These are phyloP conservation scores for Fraxinus latifolia DNA, from an alignment of 305 asterid genomes.

Conservation along the genomic window DNA sequence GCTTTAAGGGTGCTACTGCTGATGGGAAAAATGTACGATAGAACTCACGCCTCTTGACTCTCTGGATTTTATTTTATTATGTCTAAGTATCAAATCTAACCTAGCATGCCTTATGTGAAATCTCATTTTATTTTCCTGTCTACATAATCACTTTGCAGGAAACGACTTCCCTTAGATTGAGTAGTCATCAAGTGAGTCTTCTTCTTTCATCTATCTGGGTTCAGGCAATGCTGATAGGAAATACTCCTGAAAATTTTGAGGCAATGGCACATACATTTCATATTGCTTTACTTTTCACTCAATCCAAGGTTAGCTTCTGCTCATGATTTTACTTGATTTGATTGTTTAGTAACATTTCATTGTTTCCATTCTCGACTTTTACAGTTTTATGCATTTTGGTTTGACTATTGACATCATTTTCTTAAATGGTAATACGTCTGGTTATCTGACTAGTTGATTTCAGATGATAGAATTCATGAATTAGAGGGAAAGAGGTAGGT, in stretches of 20 bases:
- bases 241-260: slow-evolving; percentile 45
- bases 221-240: slow-evolving; percentile 42
- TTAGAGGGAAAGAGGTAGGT: background rate
- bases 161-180: slow-evolving; percentile 40
- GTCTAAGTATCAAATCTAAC: background rate
- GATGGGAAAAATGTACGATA: slow-evolving; percentile 30
- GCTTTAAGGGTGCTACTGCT: slow-evolving; percentile 27
- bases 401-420: background rate
- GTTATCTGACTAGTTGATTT: background rate
- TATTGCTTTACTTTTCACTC: slow-evolving; percentile 40
- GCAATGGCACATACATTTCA: slow-evolving; percentile 50
- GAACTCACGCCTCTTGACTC: slow-evolving; percentile 4
- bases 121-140: background rate
- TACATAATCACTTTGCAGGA: slow-evolving; percentile 26
- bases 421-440: background rate
- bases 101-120: background rate
- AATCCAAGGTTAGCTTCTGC: slow-evolving; percentile 40
- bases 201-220: slow-evolving; percentile 55
- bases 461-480: background rate
- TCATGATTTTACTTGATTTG: background rate
- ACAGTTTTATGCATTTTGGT: background rate
- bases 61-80: background rate
- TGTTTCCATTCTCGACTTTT: background rate
- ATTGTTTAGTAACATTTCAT: background rate
- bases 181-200: slow-evolving; percentile 49